These are phyloP conservation scores for Bassia scoparia DNA, from an alignment of 148 eudicot genomes.

Conservation along the genomic window DNA sequence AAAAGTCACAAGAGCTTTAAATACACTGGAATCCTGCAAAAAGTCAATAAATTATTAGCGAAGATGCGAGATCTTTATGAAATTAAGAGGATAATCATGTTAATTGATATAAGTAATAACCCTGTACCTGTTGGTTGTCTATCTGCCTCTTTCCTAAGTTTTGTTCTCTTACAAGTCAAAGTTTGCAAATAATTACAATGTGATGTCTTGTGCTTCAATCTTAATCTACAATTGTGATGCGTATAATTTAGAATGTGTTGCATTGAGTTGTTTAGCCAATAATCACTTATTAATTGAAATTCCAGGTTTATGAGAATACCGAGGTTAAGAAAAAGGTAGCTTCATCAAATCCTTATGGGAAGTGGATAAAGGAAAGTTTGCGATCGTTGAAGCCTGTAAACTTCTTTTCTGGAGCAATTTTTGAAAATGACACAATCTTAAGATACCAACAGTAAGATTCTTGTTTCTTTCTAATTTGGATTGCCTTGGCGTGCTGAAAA, in stretches of 20 bases:
- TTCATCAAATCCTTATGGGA: conserved; percentile 72
- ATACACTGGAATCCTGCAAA: neutral
- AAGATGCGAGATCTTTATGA: neutral
- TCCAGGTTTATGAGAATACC: conserved; percentile 93
- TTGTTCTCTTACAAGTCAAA: neutral
- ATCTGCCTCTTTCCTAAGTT: neutral
- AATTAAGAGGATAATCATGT: neutral
- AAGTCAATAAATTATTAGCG: neutral
- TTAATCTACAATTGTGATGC: neutral
- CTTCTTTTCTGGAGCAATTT: conserved; percentile 59
- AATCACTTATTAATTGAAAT: conserved; percentile 9
- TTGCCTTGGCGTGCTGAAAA: conserved; percentile 11
- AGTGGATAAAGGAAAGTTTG: conserved; percentile 79
- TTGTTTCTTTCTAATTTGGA: conserved; percentile 14
- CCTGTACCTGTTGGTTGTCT: too few species aligned
- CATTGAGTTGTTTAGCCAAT: neutral
- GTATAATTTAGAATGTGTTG: neutral
- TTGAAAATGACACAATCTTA: conserved; percentile 80
- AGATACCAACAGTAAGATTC: conserved; percentile 84
- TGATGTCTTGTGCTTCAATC: neutral
- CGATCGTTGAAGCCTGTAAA: conserved; percentile 67
- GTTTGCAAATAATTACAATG: neutral
- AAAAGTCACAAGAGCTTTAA: neutral
- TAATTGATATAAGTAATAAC: neutral
- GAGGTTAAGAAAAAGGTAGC: conserved; percentile 95